Evolutionary conservation across 257 asterid species (phyloP), one percentile per base, ranked within the genome.

Genomic region (Solanum arcanum): DNA sequence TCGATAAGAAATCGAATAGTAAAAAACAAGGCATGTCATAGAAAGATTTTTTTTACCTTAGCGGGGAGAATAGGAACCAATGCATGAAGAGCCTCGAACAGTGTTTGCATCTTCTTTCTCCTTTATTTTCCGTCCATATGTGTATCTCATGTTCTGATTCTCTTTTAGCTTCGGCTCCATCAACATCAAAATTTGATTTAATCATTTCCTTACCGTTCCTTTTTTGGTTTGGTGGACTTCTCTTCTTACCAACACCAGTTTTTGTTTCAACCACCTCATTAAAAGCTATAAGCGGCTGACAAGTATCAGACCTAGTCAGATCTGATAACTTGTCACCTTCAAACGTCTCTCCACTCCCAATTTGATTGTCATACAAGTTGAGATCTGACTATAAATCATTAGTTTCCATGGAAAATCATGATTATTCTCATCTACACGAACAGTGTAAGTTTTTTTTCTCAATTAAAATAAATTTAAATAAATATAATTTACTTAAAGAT

Each of bases 61-160:
- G 92, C 89, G 37, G 98, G 95, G 86, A 94, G 94, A 9, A 94
- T 98, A 87, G 98, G 98, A 74, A 96, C 95, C 93, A 96, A 89
- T 88, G 92, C 92, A 87, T 94, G 99, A 84, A 96, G 98, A 90
- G 80, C 92, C 14, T 92, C 69, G 85, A 95, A 95, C 97, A 93
- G 90, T 89, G 89, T 90, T 69, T 95, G 91, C 98, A 96, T 96
- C 95, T 92, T 96, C 91, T 95, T 96, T 88, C 98, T 94, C 87
- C 98, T 92, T 86, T 95, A 98, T 83, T 98, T 95, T 95, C 98
- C 0, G 98, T 96, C 95, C 92, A 92, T 88, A 94, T 94, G 66
- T 96, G 99, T 90, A 93, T 33, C 90, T 93, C 98, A 60, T 94
- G 97, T 62, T 94, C 98, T 2, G 91, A 77, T 83, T 89, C 94